phyloP scores from a whole-genome alignment of 768 basidiomycete species.

The Pleurotus pulmonarius region DNA sequence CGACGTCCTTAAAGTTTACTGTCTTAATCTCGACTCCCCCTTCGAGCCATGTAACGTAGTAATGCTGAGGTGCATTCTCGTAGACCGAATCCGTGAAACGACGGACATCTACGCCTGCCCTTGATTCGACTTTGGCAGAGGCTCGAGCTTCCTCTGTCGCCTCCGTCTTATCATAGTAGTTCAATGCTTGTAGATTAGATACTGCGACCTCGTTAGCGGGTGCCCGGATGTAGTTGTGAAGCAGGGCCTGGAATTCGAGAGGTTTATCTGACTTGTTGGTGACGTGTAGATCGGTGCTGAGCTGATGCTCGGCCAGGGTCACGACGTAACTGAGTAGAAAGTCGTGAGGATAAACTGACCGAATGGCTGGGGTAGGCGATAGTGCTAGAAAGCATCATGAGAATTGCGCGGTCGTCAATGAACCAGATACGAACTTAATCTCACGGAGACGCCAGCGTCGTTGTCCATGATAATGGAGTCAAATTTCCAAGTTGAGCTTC shows the following conservation, averaged over 20 bases:
- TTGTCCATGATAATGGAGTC: conserved; percentile 63
- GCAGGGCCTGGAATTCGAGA: conserved; percentile 87
- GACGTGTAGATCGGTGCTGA: conserved; percentile 80
- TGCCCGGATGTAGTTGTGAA: conserved; percentile 86
- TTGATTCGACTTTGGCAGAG: conserved; percentile 51
- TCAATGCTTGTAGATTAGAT: conserved; percentile 57
- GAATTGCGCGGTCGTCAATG: not conserved
- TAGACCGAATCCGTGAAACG: conserved; percentile 75
- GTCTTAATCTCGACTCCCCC: conserved; percentile 53
- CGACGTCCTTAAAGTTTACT: conserved; percentile 68
- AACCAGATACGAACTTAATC: conserved; percentile 54
- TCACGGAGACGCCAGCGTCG: conserved; percentile 67
- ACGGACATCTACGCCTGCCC: conserved; percentile 64
- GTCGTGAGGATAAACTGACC: conserved; percentile 50
- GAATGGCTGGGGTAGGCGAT: conserved; percentile 56
- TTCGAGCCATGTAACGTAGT: conserved; percentile 57
- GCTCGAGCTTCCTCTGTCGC: conserved; percentile 43
- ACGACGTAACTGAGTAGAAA: conserved; percentile 83
- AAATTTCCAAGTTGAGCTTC: conserved; percentile 73
- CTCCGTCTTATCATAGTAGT: conserved; percentile 83
- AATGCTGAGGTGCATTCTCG: conserved; percentile 53
- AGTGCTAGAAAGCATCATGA: conserved; percentile 42
- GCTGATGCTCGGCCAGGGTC: conserved; percentile 66
- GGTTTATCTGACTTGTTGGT: conserved; percentile 57
- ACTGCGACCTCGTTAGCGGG: conserved; percentile 58